Conservation (phyloP, 1,284 basidiomycete genomes). For the Ganoderma meredithae region DNA sequence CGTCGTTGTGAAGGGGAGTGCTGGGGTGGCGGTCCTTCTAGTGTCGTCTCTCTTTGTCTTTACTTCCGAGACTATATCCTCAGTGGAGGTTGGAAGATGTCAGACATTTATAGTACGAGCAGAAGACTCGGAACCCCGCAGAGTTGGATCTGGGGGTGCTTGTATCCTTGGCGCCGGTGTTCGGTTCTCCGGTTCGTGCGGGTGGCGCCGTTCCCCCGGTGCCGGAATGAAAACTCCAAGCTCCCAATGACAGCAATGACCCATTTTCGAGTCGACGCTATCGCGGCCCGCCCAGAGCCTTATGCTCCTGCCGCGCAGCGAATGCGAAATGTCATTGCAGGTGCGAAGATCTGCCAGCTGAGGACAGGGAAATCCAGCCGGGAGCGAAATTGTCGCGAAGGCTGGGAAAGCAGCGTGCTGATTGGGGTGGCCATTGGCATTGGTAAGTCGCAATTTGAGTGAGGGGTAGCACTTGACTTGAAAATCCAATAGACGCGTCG, state of each 20-base stretch:
- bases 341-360: too few relatives aligned
- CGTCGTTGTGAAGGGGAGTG: too few relatives aligned
- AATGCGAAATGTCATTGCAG: too few relatives aligned
- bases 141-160: not conserved
- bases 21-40: too few relatives aligned
- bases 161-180: not conserved
- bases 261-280: too few relatives aligned
- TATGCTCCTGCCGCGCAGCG: too few relatives aligned
- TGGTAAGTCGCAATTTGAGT: not conserved
- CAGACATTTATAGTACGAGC: not conserved
- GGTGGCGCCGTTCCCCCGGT: not conserved
- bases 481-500: not conserved
- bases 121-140: not conserved
- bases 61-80: too few relatives aligned
- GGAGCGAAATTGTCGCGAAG: not conserved
- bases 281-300: too few relatives aligned
- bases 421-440: not conserved
- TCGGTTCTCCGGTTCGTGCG: not conserved
- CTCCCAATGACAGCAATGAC: not conserved
- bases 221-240: conserved; percentile 5
- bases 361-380: too few relatives aligned
- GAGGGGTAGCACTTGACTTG: not conserved
- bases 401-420: not conserved
- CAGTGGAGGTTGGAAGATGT: too few relatives aligned
- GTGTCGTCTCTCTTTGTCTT: too few relatives aligned